phyloP scores from a whole-genome alignment of 345 rosid species.

The Eucalyptus regnans region DNA sequence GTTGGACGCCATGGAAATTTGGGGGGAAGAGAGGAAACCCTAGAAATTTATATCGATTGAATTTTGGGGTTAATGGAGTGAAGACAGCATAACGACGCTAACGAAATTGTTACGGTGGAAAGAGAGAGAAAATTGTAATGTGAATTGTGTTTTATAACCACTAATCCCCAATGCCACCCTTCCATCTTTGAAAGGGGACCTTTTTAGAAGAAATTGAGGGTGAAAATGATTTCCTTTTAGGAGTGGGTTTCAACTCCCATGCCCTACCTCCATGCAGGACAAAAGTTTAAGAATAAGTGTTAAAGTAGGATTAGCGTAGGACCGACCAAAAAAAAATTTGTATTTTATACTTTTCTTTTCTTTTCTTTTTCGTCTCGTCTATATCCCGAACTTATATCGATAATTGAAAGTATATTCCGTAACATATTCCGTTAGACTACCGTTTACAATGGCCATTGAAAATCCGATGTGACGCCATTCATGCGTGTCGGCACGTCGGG shows the following conservation, averaged over 20 bases:
- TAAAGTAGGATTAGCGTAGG: too few relatives aligned
- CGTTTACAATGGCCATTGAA: fast-evolving
- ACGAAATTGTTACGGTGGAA: not conserved
- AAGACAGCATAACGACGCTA: not conserved
- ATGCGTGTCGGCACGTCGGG: fast-evolving
- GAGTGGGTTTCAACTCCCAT: too few relatives aligned
- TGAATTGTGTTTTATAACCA: not conserved
- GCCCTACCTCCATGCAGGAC: too few relatives aligned
- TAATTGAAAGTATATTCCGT: not conserved
- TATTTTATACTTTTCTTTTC: too few relatives aligned
- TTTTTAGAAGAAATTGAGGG: too few relatives aligned
- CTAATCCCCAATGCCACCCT: too few relatives aligned
- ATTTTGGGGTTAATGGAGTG: not conserved
- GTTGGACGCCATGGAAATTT: constrained; percentile 29
- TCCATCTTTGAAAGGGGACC: too few relatives aligned
- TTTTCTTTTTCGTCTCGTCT: constrained; percentile 8
- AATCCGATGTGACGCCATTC: fast-evolving
- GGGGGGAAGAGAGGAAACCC: not conserved
- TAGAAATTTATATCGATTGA: not conserved
- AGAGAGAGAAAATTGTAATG: not conserved
- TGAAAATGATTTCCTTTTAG: too few relatives aligned
- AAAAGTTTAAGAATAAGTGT: fast-evolving
- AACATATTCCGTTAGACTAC: not conserved
- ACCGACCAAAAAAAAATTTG: not conserved
- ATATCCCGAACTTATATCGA: constrained; percentile 1